Base-by-base conservation (phyloP, 2,329 filamentous ascomycete species). In the Colletotrichum euphorbiae region DNA sequence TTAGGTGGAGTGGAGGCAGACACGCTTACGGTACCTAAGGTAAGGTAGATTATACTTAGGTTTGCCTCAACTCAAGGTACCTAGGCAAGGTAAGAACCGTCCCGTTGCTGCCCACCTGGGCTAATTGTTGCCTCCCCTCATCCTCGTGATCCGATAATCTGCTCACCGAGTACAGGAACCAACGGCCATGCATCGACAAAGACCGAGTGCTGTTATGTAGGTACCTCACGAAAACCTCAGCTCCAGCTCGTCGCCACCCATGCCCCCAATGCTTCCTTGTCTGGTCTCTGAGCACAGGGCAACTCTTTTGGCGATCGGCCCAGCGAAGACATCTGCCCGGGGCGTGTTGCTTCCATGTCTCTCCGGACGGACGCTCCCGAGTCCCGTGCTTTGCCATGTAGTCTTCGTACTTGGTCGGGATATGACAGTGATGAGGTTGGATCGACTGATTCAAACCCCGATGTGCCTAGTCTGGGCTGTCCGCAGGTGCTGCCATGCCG, bases 71-170 rank as follows among this genome's bases (percentile, higher is more conserved):
- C 28, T 28, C 7, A 28, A 8, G 28, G 28, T 28, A 28, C 6
- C 28, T 28, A 57, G 17, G 54, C 11, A 36, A 61, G 58, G 46
- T n/a, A 52, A 61, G 58, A 46, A 52, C 58, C 58, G 58, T 52
- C 58, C 58, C 58, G 46, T 52, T 11, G 9, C 36, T 38, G 36
- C 36, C 36, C 36, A 12, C 36, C 36, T 38, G 13, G 4, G 11
- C 3, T 38, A 12, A 38, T 15, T 11, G 5, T 38, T 38, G 9
- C 36, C 28, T 28, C 28, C 28, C 28, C 28, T 28, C 28, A 28
- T 28, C 28, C 7, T 28, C 28, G 28, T 8, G 24, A 28, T 28
- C 28, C 36, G 12, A 13, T 38, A 6, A 9, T 19, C 42, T 17
- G 5, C 42, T 45, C 15, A 17, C 11, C 6, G 15, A 45, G 15